phyloP scores from a whole-genome alignment of 1,284 basidiomycete genomes.

The Ustilago tritici region DNA sequence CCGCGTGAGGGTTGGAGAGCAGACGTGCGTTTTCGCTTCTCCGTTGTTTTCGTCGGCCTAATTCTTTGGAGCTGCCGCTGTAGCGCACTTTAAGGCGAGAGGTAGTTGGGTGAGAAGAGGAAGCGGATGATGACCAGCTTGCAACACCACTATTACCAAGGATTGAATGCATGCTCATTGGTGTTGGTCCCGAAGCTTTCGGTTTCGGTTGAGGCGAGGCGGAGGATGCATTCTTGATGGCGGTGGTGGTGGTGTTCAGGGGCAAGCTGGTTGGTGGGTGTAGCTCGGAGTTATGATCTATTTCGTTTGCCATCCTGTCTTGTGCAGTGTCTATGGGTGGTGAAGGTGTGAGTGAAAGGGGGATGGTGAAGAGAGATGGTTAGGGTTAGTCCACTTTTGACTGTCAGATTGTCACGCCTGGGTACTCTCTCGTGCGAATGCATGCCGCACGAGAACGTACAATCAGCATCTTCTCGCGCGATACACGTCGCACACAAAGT shows the following conservation, averaged over 20 bases:
- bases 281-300: slow-evolving; percentile 16
- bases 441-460: too few relatives aligned
- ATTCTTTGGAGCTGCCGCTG: slow-evolving; percentile 5
- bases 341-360: neutral
- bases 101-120: slow-evolving; percentile 28
- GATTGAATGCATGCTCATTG: slow-evolving; percentile 51
- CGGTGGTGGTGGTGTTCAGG: neutral
- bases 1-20: slow-evolving; percentile 55
- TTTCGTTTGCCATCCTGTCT: slow-evolving; percentile 15
- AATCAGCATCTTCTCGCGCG: too few relatives aligned
- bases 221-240: neutral
- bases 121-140: slow-evolving; percentile 6
- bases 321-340: too few relatives aligned
- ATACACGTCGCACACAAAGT: too few relatives aligned
- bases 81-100: slow-evolving; percentile 7
- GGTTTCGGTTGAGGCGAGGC: neutral
- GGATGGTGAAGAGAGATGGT: neutral
- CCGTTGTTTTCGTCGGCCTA: slow-evolving; percentile 43
- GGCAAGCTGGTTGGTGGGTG: slow-evolving; percentile 10
- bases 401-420: too few relatives aligned
- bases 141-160: slow-evolving; percentile 30
- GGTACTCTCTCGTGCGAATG: too few relatives aligned
- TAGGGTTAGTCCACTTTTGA: too few relatives aligned
- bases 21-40: slow-evolving; percentile 53
- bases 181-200: slow-evolving; percentile 20